These are phyloP conservation scores for Fusarium ramigenum DNA, from an alignment of 2,329 filamentous ascomycete genomes.

Conservation along the genomic window DNA sequence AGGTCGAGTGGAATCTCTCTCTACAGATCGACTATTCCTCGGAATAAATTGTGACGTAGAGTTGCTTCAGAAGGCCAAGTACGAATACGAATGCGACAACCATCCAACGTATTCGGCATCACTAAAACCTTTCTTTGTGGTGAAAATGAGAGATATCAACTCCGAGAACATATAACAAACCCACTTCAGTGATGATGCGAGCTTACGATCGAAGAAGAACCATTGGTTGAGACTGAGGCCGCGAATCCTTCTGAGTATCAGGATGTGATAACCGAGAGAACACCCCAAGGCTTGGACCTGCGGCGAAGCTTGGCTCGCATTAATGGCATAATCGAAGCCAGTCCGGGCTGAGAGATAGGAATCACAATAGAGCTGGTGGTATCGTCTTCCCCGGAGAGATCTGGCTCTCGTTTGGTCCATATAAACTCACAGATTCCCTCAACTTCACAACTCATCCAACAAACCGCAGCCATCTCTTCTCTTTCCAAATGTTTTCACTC, in stretches of 20 bases:
- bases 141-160: background rate
- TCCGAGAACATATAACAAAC: background rate
- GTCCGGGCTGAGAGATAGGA: background rate
- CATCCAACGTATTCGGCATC: slow-evolving; percentile 6
- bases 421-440: background rate
- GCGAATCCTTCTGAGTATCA: background rate
- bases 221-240: background rate
- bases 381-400: background rate
- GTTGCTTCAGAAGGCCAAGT: background rate
- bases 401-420: background rate
- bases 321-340: too few species aligned
- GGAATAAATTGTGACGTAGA: background rate
- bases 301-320: background rate
- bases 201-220: background rate
- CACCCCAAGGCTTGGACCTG: background rate
- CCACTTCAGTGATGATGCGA: background rate
- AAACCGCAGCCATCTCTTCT: background rate
- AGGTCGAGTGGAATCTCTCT: fast-evolving
- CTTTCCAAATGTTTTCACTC: slow-evolving; percentile 1
- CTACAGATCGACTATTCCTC: background rate
- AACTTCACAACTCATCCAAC: background rate
- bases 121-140: background rate
- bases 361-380: background rate
- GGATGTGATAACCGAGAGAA: background rate
- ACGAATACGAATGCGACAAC: slow-evolving; percentile 29